Percentiles rank a stretch among this genome's conserved stretches.
Evolutionary conservation across 768 basidiomycete genomes (phyloP).

Genomic region (Suillus sp.): DNA sequence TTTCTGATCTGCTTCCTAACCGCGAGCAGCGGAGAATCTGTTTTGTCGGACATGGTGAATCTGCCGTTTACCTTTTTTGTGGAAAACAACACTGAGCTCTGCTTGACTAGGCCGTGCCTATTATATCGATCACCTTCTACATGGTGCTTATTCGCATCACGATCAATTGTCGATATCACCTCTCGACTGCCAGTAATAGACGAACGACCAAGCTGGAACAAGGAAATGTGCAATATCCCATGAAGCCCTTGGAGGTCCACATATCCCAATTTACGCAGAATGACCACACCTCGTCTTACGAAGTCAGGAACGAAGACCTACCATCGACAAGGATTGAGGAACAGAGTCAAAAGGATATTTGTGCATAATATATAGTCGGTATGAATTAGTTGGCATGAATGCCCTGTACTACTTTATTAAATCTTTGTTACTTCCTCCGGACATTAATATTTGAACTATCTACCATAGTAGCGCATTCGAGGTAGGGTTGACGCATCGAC

Average conservation of each 20-base stretch:
- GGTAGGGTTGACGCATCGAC: background rate
- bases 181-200: background rate
- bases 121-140: conserved; percentile 3
- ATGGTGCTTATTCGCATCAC: background rate
- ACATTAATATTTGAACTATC: background rate
- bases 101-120: background rate
- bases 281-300: background rate
- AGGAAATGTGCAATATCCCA: background rate
- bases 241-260: conserved; percentile 2
- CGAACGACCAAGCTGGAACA: background rate
- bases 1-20: conserved; percentile 9
- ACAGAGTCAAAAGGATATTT: background rate
- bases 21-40: conserved; percentile 1
- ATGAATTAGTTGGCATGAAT: background rate
- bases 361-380: background rate
- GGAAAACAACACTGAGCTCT: background rate
- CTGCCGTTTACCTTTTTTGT: background rate
- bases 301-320: background rate
- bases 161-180: background rate
- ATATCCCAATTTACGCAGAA: conserved; percentile 3
- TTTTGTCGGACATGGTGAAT: conserved; percentile 12
- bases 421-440: background rate
- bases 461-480: background rate
- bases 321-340: background rate
- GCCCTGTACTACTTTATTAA: background rate